phyloP scores from a whole-genome alignment of 2,329 filamentous ascomycete species.

The Fusarium irregulare region DNA sequence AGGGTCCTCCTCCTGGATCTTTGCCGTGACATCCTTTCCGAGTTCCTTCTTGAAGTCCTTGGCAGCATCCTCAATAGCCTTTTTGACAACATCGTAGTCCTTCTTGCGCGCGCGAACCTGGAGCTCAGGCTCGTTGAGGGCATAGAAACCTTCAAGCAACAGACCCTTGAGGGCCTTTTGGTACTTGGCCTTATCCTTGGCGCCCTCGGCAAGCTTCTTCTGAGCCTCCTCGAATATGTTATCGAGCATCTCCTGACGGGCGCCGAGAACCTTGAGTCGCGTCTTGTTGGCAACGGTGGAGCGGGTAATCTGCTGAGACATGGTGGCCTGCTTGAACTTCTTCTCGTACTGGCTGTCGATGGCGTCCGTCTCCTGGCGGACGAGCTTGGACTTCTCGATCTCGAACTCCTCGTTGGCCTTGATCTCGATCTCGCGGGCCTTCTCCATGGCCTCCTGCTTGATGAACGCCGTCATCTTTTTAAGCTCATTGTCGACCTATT shows the following conservation, averaged over 20 bases:
- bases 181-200: conserved; percentile 80
- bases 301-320: conserved; percentile 98
- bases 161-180: conserved; percentile 80
- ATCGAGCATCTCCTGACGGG: conserved; percentile 91
- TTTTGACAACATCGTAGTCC: conserved; percentile 80
- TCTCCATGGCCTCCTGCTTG: conserved; percentile 97
- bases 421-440: conserved; percentile 95
- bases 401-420: conserved; percentile 99
- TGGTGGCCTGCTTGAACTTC: conserved; percentile 98
- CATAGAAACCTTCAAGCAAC: conserved; percentile 90
- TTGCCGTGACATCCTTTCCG: conserved; percentile 75
- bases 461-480: conserved; percentile 99
- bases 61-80: conserved; percentile 79
- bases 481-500: conserved; percentile 93
- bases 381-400: conserved; percentile 98
- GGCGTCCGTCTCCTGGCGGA: conserved; percentile 90
- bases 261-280: conserved; percentile 85
- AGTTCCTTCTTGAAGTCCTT: conserved; percentile 86
- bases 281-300: conserved; percentile 98
- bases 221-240: conserved; percentile 85
- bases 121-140: conserved; percentile 83
- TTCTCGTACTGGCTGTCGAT: conserved; percentile 96
- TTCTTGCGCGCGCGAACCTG: conserved; percentile 80
- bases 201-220: conserved; percentile 73
- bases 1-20: conserved; percentile 81